A percentile compares a stretch with the other conserved stretches of the same genome.
These are phyloP conservation scores for Amauroascus niger DNA, from an alignment of 2,329 filamentous ascomycete genomes.

Conservation along the genomic window DNA sequence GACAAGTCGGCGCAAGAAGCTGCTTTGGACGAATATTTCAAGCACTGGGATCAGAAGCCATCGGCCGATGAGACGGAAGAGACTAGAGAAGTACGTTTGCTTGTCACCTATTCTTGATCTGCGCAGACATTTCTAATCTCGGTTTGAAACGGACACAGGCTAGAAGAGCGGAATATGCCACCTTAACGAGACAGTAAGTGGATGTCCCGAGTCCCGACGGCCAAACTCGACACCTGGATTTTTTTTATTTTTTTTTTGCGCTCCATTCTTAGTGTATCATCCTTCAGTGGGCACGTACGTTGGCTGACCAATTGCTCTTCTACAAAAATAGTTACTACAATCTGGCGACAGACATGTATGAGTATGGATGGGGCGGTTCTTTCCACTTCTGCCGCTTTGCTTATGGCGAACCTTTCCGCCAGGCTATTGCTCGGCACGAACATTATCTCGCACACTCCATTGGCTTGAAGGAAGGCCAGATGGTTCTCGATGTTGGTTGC, in stretches of 20 bases:
- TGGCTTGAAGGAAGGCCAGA: conserved; percentile 74
- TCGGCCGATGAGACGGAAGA: conserved; percentile 72
- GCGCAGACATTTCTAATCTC: neutral
- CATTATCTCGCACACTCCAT: conserved; percentile 93
- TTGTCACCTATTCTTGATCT: neutral
- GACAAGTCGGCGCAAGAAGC: conserved; percentile 67
- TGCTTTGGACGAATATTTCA: conserved; percentile 86
- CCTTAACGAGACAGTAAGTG: conserved; percentile 81
- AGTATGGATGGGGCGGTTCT: conserved; percentile 90
- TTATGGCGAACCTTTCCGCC: conserved; percentile 72
- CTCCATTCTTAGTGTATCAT: neutral
- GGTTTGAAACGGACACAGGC: conserved; percentile 48
- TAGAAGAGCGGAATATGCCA: conserved; percentile 80
- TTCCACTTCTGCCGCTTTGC: conserved; percentile 98
- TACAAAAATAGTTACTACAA: conserved; percentile 77
- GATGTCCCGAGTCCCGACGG: neutral
- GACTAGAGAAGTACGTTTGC: conserved; percentile 57
- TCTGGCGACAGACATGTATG: conserved; percentile 89
- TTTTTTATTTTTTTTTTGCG: too few species aligned
- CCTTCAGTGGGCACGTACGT: neutral
- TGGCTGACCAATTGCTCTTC: neutral
- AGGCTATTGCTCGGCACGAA: conserved; percentile 91
- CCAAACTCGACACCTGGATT: too few species aligned
- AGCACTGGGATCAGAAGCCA: conserved; percentile 85
- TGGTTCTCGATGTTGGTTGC: conserved; percentile 89